Evolutionary conservation across 495 filamentous ascomycete species (phyloP).

Genomic region (Penicillium flavigenum): DNA sequence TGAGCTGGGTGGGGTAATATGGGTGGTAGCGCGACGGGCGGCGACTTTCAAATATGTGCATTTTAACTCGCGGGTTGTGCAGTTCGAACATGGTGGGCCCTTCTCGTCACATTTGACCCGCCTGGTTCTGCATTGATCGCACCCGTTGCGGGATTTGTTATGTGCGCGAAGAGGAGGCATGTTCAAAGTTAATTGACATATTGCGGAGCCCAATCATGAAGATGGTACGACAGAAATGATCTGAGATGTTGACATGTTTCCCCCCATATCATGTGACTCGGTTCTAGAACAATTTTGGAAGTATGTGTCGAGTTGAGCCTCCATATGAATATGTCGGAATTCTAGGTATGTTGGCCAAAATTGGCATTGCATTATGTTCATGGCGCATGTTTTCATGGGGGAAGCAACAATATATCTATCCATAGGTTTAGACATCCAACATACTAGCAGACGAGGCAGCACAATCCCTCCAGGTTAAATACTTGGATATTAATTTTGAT

Average conservation of each 20-base stretch:
- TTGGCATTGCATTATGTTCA: background rate
- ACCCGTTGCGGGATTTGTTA: conserved; percentile 57
- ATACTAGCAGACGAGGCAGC: background rate
- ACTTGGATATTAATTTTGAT: too few relatives aligned
- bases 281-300: background rate
- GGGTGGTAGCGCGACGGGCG: conserved; percentile 1
- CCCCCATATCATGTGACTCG: conserved; percentile 9
- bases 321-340: too few relatives aligned
- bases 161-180: conserved; percentile 43
- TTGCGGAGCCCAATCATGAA: background rate
- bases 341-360: too few relatives aligned
- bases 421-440: background rate
- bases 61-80: conserved; percentile 30
- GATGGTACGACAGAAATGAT: background rate
- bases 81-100: conserved; percentile 40
- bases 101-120: conserved; percentile 50
- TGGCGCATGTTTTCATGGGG: background rate
- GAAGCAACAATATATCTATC: background rate
- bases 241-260: background rate
- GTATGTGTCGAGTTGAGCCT: background rate
- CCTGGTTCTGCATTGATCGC: conserved; percentile 53
- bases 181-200: conserved; percentile 5
- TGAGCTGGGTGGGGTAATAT: conserved; percentile 1
- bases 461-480: too few relatives aligned
- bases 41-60: conserved; percentile 34